Evolutionary conservation across 164 flowering plant species (phyloP).

Genomic region (Stephania japonica): DNA sequence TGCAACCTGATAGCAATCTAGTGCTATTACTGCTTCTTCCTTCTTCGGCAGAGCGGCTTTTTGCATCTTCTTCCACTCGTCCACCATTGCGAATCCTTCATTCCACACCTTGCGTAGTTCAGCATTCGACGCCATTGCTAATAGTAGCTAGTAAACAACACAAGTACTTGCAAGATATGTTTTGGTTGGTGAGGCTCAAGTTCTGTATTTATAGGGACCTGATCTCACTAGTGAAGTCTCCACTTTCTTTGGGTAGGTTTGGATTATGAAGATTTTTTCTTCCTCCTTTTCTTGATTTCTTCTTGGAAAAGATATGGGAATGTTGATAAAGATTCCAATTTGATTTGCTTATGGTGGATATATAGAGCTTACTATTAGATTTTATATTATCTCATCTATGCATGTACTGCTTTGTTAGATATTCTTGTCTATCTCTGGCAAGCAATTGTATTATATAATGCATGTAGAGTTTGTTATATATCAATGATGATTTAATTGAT

Average conservation of each 20-base stretch:
- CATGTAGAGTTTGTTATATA: too few relatives aligned
- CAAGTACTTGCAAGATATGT: not conserved
- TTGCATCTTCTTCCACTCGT: not conserved
- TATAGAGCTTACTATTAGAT: not conserved
- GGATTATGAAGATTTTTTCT: not conserved
- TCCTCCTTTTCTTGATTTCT: not conserved
- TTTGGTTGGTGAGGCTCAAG: not conserved
- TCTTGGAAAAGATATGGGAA: not conserved
- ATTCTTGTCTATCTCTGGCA: too few relatives aligned
- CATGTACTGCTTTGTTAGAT: too few relatives aligned
- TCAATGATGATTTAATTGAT: too few relatives aligned
- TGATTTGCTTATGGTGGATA: not conserved
- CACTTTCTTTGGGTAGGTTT: not conserved
- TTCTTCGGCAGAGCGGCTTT: not conserved
- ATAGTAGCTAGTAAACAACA: not conserved
- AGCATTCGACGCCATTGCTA: slow-evolving; percentile 11
- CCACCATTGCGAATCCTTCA: slow-evolving; percentile 13
- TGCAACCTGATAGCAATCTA: slow-evolving; percentile 12
- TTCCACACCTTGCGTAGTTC: slow-evolving; percentile 11
- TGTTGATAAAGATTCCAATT: not conserved
- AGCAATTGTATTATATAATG: too few relatives aligned
- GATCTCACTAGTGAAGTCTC: not conserved
- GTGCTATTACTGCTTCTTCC: not conserved
- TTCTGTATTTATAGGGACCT: not conserved
- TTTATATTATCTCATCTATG: too few relatives aligned